phyloP scores from a whole-genome alignment of 2,329 filamentous ascomycete genomes.

The Grosmannia serpens region DNA sequence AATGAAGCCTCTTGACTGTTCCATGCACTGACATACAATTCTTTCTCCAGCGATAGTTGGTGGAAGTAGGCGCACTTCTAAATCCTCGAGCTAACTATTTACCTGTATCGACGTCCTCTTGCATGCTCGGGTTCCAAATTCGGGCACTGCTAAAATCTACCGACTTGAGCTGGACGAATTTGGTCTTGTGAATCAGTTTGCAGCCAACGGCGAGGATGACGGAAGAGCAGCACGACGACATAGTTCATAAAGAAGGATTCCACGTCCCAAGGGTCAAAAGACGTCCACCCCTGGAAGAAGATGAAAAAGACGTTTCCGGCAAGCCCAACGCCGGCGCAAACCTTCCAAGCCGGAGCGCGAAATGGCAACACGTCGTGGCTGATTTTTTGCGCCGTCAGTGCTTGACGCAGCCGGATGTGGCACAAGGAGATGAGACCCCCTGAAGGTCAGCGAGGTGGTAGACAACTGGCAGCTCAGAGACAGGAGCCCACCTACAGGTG shows the following conservation, averaged over 20 bases:
- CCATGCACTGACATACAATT: too few species aligned
- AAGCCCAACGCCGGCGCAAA: background rate
- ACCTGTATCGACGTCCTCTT: background rate
- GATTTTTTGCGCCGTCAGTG: background rate
- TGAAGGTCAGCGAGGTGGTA: background rate
- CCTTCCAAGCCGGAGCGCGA: background rate
- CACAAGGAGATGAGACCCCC: background rate
- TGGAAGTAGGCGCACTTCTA: too few species aligned
- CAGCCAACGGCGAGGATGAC: background rate
- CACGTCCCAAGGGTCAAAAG: background rate
- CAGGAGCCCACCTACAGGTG: background rate
- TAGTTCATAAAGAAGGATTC: background rate
- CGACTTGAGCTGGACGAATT: background rate
- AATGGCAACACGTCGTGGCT: background rate
- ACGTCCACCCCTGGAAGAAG: slow-evolving; percentile 1
- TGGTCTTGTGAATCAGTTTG: background rate
- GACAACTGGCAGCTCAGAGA: background rate
- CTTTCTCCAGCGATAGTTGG: too few species aligned
- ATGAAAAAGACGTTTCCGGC: background rate
- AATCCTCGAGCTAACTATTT: background rate
- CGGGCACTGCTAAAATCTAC: background rate
- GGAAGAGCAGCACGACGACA: background rate
- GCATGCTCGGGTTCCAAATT: background rate
- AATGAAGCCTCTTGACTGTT: too few species aligned
- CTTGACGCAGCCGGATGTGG: background rate